Evolutionary conservation across 805 yeast species (phyloP), one percentile per base, ranked within the genome.

Genomic region (Geotrichum ghanense): DNA sequence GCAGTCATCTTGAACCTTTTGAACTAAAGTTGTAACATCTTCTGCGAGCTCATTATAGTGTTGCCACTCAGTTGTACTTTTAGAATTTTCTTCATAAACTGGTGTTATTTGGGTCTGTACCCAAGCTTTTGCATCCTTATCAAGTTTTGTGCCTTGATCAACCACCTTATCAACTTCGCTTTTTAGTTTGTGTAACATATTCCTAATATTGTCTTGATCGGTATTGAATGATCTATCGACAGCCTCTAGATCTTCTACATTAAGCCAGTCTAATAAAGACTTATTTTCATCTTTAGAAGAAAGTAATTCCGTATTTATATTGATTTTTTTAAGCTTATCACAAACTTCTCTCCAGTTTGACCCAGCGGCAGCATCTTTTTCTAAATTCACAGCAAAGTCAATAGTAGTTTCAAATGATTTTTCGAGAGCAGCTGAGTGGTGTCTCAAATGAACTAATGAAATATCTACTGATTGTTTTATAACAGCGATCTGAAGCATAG

Each of bases 401-500:
- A 52, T 48, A 12, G 50, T 51, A 17, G 52, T 46, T 17, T 54
- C 52, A 46, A 58, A 52, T 16, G 56, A 49, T 37, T 43, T 48
- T 17, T 55, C 56, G 27, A 58, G 48, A 19, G 45, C 48, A 3
- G 44, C 42, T 9, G 58, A 48, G 34, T 56, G 60, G 34, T 51
- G 51, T 21, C 46, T 41, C 49, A 59, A 46, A 46, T 59, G 57
- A 9, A 52, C 45, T 42, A 58, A 41, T 6, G 61, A 61, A 14
- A 58, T 56, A 10, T 50, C 51, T 1, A 53, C 50, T 17, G 60
- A 56, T n/a, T 47, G 49, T 26, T 50, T 46, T 24, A 60, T 53
- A 19, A 55, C 55, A 14, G 41, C 43, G 20, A 53, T 50, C 41
- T 53, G 46, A 19, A 40, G 22, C 14, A 22, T 23, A 12, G 31